phyloP scores from a whole-genome alignment of 1,284 basidiomycete species.

The Singerocomus rubriflavus region DNA sequence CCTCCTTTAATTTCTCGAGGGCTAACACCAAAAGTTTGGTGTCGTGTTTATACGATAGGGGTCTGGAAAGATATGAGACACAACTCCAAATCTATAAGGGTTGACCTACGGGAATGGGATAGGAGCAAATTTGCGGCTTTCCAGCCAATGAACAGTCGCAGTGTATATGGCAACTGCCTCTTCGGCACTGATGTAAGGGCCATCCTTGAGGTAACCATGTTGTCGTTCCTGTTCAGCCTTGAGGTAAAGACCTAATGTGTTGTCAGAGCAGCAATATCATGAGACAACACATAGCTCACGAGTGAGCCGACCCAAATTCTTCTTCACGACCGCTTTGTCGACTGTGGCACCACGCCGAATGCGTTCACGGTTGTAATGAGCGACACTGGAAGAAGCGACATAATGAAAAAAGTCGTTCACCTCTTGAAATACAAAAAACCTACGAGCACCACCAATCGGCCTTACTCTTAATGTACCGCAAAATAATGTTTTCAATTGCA shows the following conservation, averaged over 20 bases:
- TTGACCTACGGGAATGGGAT: slow-evolving; percentile 88
- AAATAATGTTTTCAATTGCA: slow-evolving; percentile 98
- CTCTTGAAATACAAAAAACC: slow-evolving; percentile 34
- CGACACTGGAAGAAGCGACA: slow-evolving; percentile 49
- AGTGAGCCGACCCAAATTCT: slow-evolving; percentile 89
- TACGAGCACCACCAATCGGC: slow-evolving; percentile 98
- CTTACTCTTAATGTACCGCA: slow-evolving; percentile 99
- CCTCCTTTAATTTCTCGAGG: slow-evolving; percentile 95
- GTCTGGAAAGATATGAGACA: slow-evolving; percentile 42
- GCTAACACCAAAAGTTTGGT: slow-evolving; percentile 94
- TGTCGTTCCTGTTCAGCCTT: slow-evolving; percentile 98
- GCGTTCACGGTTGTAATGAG: slow-evolving; percentile 92
- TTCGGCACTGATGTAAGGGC: slow-evolving; percentile 95
- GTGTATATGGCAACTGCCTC: slow-evolving; percentile 98
- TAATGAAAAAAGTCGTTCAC: neutral
- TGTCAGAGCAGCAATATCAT: slow-evolving; percentile 8
- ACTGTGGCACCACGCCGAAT: slow-evolving; percentile 96
- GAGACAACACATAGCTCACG: slow-evolving; percentile 43
- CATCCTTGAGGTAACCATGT: slow-evolving; percentile 96
- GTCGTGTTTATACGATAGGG: slow-evolving; percentile 96
- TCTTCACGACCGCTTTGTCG: slow-evolving; percentile 98
- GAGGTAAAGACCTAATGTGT: slow-evolving; percentile 72
- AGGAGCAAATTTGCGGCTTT: slow-evolving; percentile 93
- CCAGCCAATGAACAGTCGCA: slow-evolving; percentile 96
- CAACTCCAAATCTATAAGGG: neutral